Percentiles rank a stretch among this genome's conserved stretches.
phyloP scores from a whole-genome alignment of 345 rosid species.

The Populus tremula region DNA sequence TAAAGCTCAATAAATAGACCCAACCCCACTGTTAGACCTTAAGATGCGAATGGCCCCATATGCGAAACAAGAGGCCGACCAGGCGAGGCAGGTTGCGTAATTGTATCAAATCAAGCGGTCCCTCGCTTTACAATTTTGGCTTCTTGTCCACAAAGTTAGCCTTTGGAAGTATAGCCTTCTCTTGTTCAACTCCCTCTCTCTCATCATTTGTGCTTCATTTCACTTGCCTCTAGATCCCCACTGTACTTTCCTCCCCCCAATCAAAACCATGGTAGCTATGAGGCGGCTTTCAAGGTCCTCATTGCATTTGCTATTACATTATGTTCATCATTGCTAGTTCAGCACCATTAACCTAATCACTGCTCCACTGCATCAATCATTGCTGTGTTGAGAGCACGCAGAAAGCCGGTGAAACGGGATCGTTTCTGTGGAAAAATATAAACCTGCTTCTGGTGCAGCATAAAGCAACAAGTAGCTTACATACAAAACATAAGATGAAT shows the following conservation, averaged over 20 bases:
- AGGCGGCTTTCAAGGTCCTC: constrained; percentile 36
- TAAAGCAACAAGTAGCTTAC: neutral
- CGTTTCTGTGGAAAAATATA: neutral
- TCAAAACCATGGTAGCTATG: neutral
- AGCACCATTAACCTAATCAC: neutral
- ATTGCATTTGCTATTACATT: constrained; percentile 13
- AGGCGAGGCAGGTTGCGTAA: constrained; percentile 16
- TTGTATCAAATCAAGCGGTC: constrained; percentile 21
- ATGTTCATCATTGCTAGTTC: constrained; percentile 17
- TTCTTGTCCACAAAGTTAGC: constrained; percentile 32
- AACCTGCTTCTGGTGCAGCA: neutral
- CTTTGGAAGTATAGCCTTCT: constrained; percentile 18
- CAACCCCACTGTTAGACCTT: neutral
- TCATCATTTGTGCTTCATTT: neutral
- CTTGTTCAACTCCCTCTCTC: neutral
- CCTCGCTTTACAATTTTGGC: constrained; percentile 29
- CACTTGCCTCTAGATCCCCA: neutral
- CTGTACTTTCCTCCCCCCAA: neutral
- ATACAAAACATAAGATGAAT: neutral
- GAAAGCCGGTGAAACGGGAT: neutral
- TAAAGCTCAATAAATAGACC: neutral
- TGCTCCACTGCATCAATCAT: neutral
- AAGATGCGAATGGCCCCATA: too few species aligned
- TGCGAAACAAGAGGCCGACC: constrained; percentile 22
- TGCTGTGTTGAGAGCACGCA: neutral